phyloP scores from a whole-genome alignment of 2,329 filamentous ascomycete genomes.

The Nemania sp. region DNA sequence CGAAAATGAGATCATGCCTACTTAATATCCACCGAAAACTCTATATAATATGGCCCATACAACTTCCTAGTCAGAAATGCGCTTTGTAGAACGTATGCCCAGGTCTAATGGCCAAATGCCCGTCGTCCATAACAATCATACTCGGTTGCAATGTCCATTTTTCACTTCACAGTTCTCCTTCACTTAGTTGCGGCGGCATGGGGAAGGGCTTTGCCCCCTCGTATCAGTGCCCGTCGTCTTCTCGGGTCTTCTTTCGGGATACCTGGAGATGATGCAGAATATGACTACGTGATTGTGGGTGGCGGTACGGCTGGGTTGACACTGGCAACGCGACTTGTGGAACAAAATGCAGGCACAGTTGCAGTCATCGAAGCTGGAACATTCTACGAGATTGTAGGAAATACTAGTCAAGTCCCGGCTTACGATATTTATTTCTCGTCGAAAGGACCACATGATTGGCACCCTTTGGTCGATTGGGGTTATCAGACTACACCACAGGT shows the following conservation, averaged over 20 bases:
- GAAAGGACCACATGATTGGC: not conserved
- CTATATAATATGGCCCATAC: no score
- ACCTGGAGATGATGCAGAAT: not conserved
- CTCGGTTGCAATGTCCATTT: no score
- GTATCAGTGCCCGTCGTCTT: not conserved
- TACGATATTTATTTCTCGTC: not conserved
- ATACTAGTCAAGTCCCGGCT: not conserved
- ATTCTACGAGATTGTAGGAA: not conserved
- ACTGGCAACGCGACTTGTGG: not conserved
- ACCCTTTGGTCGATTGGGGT: not conserved
- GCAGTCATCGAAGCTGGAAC: not conserved
- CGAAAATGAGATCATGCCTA: no score
- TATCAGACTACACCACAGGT: not conserved
- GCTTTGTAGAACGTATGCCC: no score
- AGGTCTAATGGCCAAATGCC: no score
- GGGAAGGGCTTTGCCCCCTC: not conserved
- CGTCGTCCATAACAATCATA: no score
- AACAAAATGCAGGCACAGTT: not conserved
- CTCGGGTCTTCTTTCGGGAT: not conserved
- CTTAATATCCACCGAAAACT: no score
- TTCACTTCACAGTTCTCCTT: no score
- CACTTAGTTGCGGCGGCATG: not conserved
- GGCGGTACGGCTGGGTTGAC: slow-evolving; percentile 4
- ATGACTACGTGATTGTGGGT: slow-evolving; percentile 9
- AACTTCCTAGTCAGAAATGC: no score